Evolutionary conservation across 495 filamentous ascomycete species (phyloP).

Genomic region (Penicillium macrosclerotiorum): DNA sequence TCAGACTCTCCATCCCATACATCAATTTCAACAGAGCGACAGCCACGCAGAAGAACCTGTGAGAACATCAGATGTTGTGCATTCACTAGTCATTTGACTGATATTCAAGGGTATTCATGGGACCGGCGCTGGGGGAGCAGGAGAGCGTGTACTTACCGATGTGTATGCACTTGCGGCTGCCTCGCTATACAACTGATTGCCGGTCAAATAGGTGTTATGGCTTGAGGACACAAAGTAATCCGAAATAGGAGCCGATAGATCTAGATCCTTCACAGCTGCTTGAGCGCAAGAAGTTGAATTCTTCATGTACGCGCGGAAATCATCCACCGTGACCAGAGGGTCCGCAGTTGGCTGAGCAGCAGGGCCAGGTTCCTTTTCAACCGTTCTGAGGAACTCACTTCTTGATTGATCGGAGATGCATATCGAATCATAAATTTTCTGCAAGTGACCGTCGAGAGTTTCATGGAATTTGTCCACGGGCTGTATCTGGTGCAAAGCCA

Average conservation of each 20-base stretch:
- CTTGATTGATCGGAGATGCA: slow-evolving; percentile 6
- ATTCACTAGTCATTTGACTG: too few relatives aligned
- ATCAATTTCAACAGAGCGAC: slow-evolving; percentile 92
- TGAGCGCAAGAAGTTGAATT: slow-evolving; percentile 49
- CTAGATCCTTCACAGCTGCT: slow-evolving; percentile 33
- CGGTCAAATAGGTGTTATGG: slow-evolving; percentile 93
- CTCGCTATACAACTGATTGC: slow-evolving; percentile 85
- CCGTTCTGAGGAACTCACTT: slow-evolving; percentile 22
- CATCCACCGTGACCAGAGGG: slow-evolving; percentile 39
- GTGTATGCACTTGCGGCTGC: slow-evolving; percentile 80
- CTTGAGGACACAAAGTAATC: slow-evolving; percentile 91
- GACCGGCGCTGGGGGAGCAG: too few relatives aligned
- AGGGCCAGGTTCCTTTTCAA: slow-evolving; percentile 21
- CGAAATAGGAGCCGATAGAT: slow-evolving; percentile 66
- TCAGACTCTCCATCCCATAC: slow-evolving; percentile 81
- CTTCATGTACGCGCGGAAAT: slow-evolving; percentile 61
- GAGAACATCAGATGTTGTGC: too few relatives aligned
- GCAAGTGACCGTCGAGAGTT: slow-evolving; percentile 27
- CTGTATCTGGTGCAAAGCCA: slow-evolving; percentile 14
- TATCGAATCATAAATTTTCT: slow-evolving; percentile 33
- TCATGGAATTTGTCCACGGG: slow-evolving; percentile 26
- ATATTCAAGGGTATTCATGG: too few relatives aligned
- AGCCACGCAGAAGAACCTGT: slow-evolving; percentile 72
- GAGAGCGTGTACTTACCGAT: slow-evolving; percentile 54
- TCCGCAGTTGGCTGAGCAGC: slow-evolving; percentile 6